These are phyloP conservation scores for Tylopilus orsonianus DNA, from an alignment of 1,284 basidiomycete genomes.

Conservation along the genomic window DNA sequence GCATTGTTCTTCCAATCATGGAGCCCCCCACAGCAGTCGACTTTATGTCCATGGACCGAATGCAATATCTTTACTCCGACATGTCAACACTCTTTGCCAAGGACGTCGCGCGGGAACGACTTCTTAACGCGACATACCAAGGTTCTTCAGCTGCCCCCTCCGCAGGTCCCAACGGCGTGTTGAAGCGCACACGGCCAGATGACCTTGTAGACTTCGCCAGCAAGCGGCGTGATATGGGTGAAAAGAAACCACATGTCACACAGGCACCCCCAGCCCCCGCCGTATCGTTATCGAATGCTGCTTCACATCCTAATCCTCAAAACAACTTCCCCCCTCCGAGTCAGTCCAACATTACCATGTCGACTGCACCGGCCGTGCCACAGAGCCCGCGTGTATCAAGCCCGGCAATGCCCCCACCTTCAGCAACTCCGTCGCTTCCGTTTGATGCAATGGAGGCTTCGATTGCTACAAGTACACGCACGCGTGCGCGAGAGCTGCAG, in stretches of 20 bases:
- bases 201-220: constrained; percentile 43
- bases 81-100: constrained; percentile 61
- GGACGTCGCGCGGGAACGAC: constrained; percentile 54
- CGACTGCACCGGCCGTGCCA: constrained; percentile 20
- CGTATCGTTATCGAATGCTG: constrained; percentile 28
- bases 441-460: constrained; percentile 36
- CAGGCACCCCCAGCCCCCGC: constrained; percentile 34
- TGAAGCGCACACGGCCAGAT: constrained; percentile 66
- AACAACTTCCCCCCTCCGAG: constrained; percentile 14
- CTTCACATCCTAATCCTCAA: constrained; percentile 20
- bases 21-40: constrained; percentile 54
- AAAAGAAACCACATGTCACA: constrained; percentile 42
- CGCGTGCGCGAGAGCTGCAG: constrained; percentile 47
- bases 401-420: constrained; percentile 26
- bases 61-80: constrained; percentile 62
- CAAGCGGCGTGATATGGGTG: constrained; percentile 73
- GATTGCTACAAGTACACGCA: constrained; percentile 36
- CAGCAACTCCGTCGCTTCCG: constrained; percentile 25
- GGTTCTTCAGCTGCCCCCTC: constrained; percentile 20
- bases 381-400: constrained; percentile 32
- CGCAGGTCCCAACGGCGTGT: constrained; percentile 22
- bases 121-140: constrained; percentile 19
- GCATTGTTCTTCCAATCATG: constrained; percentile 51
- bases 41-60: constrained; percentile 52
- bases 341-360: constrained; percentile 15